Evolutionary conservation across 352 stramenopile genomes (phyloP).

Genomic region (Stramenopiles sp.): DNA sequence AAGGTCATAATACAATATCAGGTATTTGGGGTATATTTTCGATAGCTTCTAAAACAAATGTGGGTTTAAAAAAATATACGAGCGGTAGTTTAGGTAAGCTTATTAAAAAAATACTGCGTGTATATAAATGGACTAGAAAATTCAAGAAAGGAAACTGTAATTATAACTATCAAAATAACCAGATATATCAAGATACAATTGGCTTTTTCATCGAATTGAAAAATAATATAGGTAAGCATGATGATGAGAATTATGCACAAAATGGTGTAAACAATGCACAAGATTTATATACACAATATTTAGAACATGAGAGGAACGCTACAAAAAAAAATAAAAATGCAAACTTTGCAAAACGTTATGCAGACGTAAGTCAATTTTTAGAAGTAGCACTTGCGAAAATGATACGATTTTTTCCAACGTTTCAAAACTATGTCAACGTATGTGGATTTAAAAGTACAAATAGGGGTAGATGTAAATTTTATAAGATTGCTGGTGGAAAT

Average conservation of each 20-base stretch:
- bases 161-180: neutral
- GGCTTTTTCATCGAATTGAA: neutral
- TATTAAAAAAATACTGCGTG: neutral
- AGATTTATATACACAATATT: neutral
- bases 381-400: neutral
- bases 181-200: neutral
- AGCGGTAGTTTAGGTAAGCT: neutral
- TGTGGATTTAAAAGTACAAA: neutral
- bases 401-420: neutral
- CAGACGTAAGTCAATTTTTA: too few species aligned
- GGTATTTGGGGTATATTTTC: too few species aligned
- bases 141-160: neutral
- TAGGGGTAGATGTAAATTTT: neutral
- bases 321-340: neutral
- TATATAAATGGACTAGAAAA: neutral
- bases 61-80: neutral
- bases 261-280: neutral
- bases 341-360: too few species aligned
- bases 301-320: neutral
- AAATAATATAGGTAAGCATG: neutral
- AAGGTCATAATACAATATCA: too few species aligned
- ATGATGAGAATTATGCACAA: neutral
- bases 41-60: too few species aligned
- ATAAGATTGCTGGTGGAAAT: neutral
- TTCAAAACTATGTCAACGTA: neutral